Percentiles rank a stretch among this genome's conserved stretches.
phyloP scores from a whole-genome alignment of 148 eudicot genomes.

The Camellia granthamiana region DNA sequence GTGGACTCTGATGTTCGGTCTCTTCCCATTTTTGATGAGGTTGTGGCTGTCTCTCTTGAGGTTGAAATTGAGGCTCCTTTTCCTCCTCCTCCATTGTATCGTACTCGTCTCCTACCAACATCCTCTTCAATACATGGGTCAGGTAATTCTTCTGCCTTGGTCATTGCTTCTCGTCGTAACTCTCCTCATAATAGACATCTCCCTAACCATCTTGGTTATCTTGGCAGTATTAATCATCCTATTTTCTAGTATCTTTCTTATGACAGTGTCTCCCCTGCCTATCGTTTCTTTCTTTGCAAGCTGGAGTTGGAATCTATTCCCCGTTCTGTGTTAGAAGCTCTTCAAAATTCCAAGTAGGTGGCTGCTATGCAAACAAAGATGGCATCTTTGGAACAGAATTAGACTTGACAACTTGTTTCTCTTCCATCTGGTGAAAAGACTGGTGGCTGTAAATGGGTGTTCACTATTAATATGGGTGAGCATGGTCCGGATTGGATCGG shows the following conservation, averaged over 20 bases:
- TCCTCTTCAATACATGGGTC: background rate
- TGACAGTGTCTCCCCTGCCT: background rate
- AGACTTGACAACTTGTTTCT: background rate
- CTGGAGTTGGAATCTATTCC: background rate
- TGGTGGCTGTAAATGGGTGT: too few species aligned
- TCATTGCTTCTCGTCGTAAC: background rate
- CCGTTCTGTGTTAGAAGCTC: background rate
- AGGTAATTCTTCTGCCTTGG: background rate
- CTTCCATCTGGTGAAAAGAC: background rate
- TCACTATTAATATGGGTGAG: too few species aligned
- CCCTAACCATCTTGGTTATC: too few species aligned
- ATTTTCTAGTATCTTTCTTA: too few species aligned
- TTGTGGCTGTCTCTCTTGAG: too few species aligned
- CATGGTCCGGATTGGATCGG: too few species aligned
- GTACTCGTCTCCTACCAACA: background rate
- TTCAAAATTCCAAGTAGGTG: background rate
- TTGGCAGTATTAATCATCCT: too few species aligned
- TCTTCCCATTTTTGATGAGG: background rate
- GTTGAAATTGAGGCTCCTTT: background rate
- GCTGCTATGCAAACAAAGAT: background rate
- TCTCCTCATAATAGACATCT: too few species aligned
- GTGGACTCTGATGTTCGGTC: too few species aligned
- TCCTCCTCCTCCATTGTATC: background rate
- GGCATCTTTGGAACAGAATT: background rate
- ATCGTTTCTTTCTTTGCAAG: background rate